Evolutionary conservation across 306 rosid genomes (phyloP).

Genomic region (Acmispon strigosus): DNA sequence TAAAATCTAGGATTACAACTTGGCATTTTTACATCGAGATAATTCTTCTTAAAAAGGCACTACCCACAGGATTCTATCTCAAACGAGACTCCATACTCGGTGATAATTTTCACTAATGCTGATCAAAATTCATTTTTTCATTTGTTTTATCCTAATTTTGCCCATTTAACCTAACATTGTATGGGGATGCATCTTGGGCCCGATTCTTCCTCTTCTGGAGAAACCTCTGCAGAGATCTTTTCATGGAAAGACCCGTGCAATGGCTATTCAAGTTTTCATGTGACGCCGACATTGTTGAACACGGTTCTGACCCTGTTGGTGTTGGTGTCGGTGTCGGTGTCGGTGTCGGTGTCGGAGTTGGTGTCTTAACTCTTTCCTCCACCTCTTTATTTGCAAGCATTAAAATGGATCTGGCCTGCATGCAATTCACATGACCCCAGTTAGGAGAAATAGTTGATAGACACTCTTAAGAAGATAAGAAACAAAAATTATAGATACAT

Average conservation of each 20-base stretch:
- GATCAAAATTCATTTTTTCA: background rate
- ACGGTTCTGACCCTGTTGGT: constrained; percentile 6
- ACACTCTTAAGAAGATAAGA: no score
- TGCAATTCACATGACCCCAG: background rate
- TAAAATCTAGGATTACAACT: no score
- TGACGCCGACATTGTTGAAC: constrained; percentile 25
- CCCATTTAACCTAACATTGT: background rate
- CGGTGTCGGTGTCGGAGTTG: background rate
- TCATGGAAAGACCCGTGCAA: constrained; percentile 47
- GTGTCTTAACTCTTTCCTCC: constrained; percentile 34
- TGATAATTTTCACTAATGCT: no score
- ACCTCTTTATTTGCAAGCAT: constrained; percentile 39
- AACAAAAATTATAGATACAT: no score
- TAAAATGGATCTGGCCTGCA: constrained; percentile 43
- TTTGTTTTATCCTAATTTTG: background rate
- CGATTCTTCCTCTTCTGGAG: constrained; percentile 73
- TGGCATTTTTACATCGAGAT: no score
- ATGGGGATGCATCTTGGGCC: constrained; percentile 47
- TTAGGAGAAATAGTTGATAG: no score
- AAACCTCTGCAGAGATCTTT: constrained; percentile 64
- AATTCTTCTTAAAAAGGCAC: no score
- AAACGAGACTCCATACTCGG: no score
- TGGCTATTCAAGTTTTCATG: constrained; percentile 27
- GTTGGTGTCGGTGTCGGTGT: background rate
- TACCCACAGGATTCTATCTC: no score